These are phyloP conservation scores for Solanum etuberosum DNA, from an alignment of 257 asterid genomes.

Conservation along the genomic window DNA sequence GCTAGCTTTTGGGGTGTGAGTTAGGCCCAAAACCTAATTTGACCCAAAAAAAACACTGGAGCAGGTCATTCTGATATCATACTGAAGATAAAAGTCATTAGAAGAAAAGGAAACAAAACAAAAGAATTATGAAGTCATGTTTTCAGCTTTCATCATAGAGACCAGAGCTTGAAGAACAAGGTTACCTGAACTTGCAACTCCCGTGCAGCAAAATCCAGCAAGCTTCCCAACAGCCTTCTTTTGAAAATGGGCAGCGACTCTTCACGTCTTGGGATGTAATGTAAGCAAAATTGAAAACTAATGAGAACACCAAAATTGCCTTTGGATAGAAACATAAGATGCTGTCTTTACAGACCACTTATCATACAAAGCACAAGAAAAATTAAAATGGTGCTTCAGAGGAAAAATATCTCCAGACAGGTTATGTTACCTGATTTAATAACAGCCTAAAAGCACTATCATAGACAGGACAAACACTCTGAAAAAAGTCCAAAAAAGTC, in stretches of 20 bases:
- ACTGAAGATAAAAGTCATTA: not conserved
- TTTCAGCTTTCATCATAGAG: conserved; percentile 4
- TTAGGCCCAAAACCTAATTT: not conserved
- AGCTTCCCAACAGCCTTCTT: conserved; percentile 86
- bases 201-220: conserved; percentile 93
- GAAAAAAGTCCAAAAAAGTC: not conserved
- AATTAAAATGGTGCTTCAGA: not conserved
- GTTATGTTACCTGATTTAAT: not conserved
- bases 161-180: conserved; percentile 4
- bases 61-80: not conserved
- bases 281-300: not conserved
- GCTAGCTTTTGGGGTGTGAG: not conserved
- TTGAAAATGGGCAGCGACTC: conserved; percentile 87
- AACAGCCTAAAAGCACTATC: not conserved
- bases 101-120: not conserved
- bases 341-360: not conserved
- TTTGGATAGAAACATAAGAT: not conserved
- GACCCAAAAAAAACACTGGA: not conserved
- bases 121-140: conserved; percentile 6
- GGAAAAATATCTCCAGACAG: not conserved
- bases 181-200: conserved; percentile 90
- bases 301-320: not conserved
- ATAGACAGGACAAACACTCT: not conserved
- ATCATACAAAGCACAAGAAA: not conserved
- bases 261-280: conserved; percentile 59